Conservation (phyloP, 2,329 filamentous ascomycete genomes). For the Lachnellula arida region DNA sequence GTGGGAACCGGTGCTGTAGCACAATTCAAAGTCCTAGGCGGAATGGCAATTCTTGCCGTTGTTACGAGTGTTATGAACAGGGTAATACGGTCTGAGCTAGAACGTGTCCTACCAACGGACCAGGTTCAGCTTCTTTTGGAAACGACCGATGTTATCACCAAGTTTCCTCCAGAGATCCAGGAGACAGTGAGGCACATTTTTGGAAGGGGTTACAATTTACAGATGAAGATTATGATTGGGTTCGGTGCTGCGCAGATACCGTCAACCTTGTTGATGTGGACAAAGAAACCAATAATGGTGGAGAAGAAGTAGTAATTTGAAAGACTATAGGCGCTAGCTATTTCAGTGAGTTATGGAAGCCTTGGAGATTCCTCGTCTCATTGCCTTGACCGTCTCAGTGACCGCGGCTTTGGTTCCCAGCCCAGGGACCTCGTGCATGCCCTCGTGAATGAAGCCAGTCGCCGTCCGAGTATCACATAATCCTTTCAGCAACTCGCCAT, state of each 20-base stretch:
- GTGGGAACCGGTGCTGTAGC: background rate
- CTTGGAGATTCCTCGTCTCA: background rate
- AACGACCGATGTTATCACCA: background rate
- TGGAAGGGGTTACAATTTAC: conserved; percentile 1
- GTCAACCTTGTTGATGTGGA: conserved; percentile 2
- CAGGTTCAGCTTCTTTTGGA: background rate
- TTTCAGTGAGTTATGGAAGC: background rate
- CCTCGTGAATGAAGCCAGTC: background rate
- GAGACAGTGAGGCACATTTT: background rate
- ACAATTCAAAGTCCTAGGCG: conserved; percentile 1
- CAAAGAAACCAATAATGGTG: background rate
- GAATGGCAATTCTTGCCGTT: background rate
- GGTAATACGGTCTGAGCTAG: background rate
- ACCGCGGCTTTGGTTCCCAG: background rate
- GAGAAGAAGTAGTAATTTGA: too few species aligned
- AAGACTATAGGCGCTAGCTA: too few species aligned
- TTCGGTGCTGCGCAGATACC: background rate
- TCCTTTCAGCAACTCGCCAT: background rate
- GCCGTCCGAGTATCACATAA: background rate
- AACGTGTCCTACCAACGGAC: background rate
- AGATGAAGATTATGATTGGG: conserved; percentile 2
- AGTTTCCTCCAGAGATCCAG: background rate
- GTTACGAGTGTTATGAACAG: background rate
- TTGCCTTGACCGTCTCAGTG: background rate
- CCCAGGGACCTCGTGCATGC: background rate